Conservation (phyloP, 2,329 filamentous ascomycete species). For the Hirsutella rhossiliensis region DNA sequence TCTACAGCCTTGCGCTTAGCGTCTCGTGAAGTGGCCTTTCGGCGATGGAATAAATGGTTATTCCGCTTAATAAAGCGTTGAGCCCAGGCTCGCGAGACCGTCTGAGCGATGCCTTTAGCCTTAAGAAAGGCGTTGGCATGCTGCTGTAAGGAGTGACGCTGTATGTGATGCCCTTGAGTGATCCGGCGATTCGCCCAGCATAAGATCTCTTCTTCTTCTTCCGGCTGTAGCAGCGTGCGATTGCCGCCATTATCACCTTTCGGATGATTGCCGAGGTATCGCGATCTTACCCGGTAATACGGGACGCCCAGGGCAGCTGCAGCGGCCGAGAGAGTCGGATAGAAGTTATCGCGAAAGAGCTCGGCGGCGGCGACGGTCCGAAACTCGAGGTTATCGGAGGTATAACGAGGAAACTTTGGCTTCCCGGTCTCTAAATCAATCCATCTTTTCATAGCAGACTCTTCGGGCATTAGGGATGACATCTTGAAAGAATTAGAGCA, state of each 20-base stretch:
- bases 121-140: not conserved
- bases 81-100: not conserved
- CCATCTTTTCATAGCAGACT: not conserved
- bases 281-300: not conserved
- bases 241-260: not conserved
- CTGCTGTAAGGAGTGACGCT: not conserved
- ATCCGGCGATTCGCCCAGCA: not conserved
- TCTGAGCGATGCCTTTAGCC: not conserved
- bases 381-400: not conserved
- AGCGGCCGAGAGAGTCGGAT: not conserved
- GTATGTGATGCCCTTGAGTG: not conserved
- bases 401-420: not conserved
- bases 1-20: not conserved
- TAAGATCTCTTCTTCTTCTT: not conserved
- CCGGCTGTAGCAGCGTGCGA: not conserved
- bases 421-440: not conserved
- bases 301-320: not conserved
- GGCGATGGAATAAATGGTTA: not conserved
- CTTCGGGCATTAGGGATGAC: not conserved
- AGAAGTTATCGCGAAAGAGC: not conserved
- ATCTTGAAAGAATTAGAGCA: not conserved
- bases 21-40: not conserved
- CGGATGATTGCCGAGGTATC: not conserved
- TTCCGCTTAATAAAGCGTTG: not conserved
- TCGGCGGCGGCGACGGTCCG: not conserved